phyloP scores from a whole-genome alignment of 2,329 filamentous ascomycete genomes.

The Phyllosticta ampelicida region DNA sequence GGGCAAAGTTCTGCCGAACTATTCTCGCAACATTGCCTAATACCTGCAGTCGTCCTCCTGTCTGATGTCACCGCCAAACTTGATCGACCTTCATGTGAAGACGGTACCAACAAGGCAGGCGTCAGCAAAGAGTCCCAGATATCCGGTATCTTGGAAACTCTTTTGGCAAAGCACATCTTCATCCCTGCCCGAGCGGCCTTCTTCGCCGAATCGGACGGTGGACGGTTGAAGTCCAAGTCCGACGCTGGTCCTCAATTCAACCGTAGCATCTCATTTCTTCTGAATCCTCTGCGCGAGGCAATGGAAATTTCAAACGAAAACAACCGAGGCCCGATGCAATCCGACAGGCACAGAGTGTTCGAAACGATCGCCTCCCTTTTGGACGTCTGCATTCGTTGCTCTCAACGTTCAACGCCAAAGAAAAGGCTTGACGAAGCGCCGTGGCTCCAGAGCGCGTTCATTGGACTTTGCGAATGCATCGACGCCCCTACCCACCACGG shows the following conservation, averaged over 20 bases:
- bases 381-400: slow-evolving; percentile 31
- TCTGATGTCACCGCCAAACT: slow-evolving; percentile 11
- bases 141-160: slow-evolving; percentile 20
- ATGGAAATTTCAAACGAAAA: not conserved
- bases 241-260: slow-evolving; percentile 14
- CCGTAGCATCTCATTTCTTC: not conserved
- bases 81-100: not conserved
- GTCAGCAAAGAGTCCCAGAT: slow-evolving; percentile 3
- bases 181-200: slow-evolving; percentile 29
- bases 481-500: slow-evolving; percentile 20
- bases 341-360: slow-evolving; percentile 4
- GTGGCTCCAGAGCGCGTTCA: slow-evolving; percentile 35
- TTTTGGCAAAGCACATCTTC: slow-evolving; percentile 34
- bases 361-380: slow-evolving; percentile 20
- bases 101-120: not conserved
- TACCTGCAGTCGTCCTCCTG: slow-evolving; percentile 21
- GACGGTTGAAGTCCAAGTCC: slow-evolving; percentile 3
- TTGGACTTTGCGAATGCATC: slow-evolving; percentile 25
- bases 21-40: slow-evolving; percentile 29
- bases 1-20: slow-evolving; percentile 22
- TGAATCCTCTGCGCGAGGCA: slow-evolving; percentile 1
- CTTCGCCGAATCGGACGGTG: slow-evolving; percentile 15
- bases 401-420: slow-evolving; percentile 29
- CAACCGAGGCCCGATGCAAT: not conserved
- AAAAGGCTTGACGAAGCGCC: slow-evolving; percentile 30